These are phyloP conservation scores for Thalassiosira hispida DNA, from an alignment of 352 stramenopile species.

Conservation along the genomic window DNA sequence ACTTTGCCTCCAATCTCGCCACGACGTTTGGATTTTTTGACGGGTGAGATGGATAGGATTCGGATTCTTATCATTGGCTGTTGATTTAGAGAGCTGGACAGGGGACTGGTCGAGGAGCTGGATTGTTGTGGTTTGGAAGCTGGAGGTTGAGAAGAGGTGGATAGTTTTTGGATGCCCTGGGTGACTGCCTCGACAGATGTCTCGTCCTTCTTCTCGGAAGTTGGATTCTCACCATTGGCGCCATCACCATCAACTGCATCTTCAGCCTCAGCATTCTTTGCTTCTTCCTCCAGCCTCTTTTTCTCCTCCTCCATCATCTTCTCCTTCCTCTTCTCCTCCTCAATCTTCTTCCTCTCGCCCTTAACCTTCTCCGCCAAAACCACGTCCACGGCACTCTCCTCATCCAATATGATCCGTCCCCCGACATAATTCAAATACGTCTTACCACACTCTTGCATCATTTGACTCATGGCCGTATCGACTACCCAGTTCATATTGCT, in stretches of 20 bases:
- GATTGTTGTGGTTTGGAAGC: background rate
- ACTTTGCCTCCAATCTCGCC: slow-evolving; percentile 49
- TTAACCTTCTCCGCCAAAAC: slow-evolving; percentile 38
- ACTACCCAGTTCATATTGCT: slow-evolving; percentile 29
- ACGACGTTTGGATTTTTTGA: slow-evolving; percentile 56
- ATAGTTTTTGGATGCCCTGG: slow-evolving; percentile 34
- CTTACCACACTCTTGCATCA: slow-evolving; percentile 53
- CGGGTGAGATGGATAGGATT: slow-evolving; percentile 52
- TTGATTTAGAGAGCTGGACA: slow-evolving; percentile 6
- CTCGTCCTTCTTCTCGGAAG: background rate
- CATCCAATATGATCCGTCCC: slow-evolving; percentile 35
- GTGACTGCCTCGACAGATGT: slow-evolving; percentile 24
- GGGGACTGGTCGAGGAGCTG: background rate
- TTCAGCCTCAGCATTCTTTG: background rate
- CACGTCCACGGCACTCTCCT: slow-evolving; percentile 38
- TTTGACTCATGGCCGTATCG: slow-evolving; percentile 45
- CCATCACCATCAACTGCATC: background rate
- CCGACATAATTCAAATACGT: slow-evolving; percentile 37
- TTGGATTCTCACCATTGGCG: background rate
- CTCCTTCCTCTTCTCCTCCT: slow-evolving; percentile 7
- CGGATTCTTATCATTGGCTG: slow-evolving; percentile 29
- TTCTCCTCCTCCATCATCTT: slow-evolving; percentile 6
- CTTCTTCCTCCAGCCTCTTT: background rate
- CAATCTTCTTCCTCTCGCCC: slow-evolving; percentile 13
- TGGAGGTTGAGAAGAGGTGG: slow-evolving; percentile 7